A percentile compares a stretch with the other conserved stretches of the same genome.
These are phyloP conservation scores for Alternaria burnsii DNA, from an alignment of 2,329 filamentous ascomycete genomes.

Conservation along the genomic window DNA sequence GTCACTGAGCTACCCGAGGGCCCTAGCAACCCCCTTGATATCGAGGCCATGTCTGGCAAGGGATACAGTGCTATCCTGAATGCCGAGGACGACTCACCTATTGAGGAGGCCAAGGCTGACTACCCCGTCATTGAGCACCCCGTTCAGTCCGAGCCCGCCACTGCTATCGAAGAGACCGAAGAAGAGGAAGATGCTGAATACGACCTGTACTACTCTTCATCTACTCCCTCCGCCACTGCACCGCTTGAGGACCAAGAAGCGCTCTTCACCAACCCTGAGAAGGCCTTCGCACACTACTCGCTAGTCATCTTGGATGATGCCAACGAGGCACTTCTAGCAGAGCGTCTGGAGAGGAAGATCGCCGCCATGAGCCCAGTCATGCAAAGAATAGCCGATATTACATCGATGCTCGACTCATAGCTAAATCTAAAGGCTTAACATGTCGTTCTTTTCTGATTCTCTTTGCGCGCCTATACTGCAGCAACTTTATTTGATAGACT, in stretches of 20 bases:
- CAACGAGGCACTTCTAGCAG: conserved; percentile 40
- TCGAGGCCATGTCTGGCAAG: conserved; percentile 75
- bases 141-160: conserved; percentile 32
- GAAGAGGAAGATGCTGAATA: conserved; percentile 68
- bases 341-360: conserved; percentile 47
- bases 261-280: conserved; percentile 66
- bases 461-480: conserved; percentile 5
- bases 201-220: conserved; percentile 64
- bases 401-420: conserved; percentile 48
- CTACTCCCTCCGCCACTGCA: conserved; percentile 50
- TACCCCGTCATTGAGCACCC: conserved; percentile 58
- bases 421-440: background rate
- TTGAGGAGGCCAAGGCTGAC: conserved; percentile 60
- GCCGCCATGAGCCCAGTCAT: conserved; percentile 45
- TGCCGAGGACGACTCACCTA: conserved; percentile 47
- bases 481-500: conserved; percentile 32
- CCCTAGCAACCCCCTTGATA: conserved; percentile 66
- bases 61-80: conserved; percentile 49
- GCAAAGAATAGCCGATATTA: conserved; percentile 46
- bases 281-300: conserved; percentile 69
- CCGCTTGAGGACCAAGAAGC: conserved; percentile 39
- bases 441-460: conserved; percentile 5
- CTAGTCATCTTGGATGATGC: conserved; percentile 68
- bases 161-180: conserved; percentile 36
- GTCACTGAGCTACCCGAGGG: conserved; percentile 75